Percentiles rank a stretch among this genome's conserved stretches.
Conservation (phyloP, 73 alveolate species). For the Tetrahymena elliotti region DNA sequence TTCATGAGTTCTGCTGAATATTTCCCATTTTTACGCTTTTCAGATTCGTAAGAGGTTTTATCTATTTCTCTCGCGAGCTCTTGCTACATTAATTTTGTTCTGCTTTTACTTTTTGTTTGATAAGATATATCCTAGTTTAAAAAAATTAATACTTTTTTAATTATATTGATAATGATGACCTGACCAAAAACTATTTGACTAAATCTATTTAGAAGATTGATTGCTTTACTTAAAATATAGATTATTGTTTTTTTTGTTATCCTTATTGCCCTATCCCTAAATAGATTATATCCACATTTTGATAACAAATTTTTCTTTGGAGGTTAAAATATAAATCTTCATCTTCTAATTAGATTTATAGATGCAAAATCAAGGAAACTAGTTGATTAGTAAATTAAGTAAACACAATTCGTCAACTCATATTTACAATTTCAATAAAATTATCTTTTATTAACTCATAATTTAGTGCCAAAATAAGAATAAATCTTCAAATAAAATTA, state of each 20-base stretch:
- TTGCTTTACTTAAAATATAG: not conserved
- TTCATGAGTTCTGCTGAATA: not conserved
- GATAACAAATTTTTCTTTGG: not conserved
- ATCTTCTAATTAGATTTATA: not conserved
- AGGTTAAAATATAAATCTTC: not conserved
- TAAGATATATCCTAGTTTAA: not conserved
- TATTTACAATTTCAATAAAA: no score
- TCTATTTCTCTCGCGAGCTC: not conserved
- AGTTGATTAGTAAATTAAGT: not conserved
- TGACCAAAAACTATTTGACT: not conserved
- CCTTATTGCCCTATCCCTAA: not conserved
- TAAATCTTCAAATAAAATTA: no score
- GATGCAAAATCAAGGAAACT: not conserved
- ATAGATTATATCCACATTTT: not conserved
- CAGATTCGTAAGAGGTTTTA: not conserved
- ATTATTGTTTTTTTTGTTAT: no score
- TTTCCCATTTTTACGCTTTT: not conserved
- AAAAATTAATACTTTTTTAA: not conserved
- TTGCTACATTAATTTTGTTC: not conserved
- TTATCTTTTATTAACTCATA: not conserved
- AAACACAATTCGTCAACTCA: not conserved
- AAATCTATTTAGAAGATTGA: not conserved
- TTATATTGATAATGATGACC: not conserved
- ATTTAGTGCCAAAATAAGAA: not conserved
- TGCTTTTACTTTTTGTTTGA: not conserved